Evolutionary conservation across 1,284 basidiomycete species (phyloP), one percentile per base, ranked within the genome.

Genomic region (Cryptococcus sp.): DNA sequence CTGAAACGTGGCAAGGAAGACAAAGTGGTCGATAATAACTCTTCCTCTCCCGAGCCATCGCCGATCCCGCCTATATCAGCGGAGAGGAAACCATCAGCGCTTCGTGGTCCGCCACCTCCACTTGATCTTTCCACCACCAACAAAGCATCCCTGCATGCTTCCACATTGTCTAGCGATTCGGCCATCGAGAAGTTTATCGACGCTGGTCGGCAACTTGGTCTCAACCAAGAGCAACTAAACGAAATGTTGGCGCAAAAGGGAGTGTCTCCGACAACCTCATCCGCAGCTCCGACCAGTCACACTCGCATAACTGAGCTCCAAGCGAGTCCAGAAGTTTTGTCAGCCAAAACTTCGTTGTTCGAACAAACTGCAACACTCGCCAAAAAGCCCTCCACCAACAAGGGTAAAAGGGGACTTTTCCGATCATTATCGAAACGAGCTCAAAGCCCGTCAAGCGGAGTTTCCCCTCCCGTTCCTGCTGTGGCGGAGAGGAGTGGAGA

Each of bases 151-250:
- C 31, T 10, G 8, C 61, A 65, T 52, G 25, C 61, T 5, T 54
- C 57, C 5, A 49, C 61, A 40, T 48, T 62, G 0, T 68, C 70
- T 1, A 67, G 65, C 23, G 69, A 70, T 41, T 65, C 68, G 15
- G 64, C 71, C 0, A 50, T 72, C 6, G 59, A 64, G 15, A 69
- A 68, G 23, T 77, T 77, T 60, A 60, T 74, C 48, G 68, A 71
- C 38, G 70, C 75, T 11, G 75, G 75, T 7, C 61, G 67, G 41
- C 69, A 70, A 5, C 56, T 75, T 16, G 75, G 75, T 1, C 54
- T 77, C 19, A 66, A 64, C 22, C 70, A 74, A 41, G 60, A 58
- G 6, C 68, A 71, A 49, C 65, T 77, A 3, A 61, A 71, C 40
- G 65, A 71, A 23, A 72, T 77, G 65, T 57, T 77, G 35, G 47